Evolutionary conservation across 495 filamentous ascomycete genomes (phyloP).

Genomic region (Aspergillus sparsus): DNA sequence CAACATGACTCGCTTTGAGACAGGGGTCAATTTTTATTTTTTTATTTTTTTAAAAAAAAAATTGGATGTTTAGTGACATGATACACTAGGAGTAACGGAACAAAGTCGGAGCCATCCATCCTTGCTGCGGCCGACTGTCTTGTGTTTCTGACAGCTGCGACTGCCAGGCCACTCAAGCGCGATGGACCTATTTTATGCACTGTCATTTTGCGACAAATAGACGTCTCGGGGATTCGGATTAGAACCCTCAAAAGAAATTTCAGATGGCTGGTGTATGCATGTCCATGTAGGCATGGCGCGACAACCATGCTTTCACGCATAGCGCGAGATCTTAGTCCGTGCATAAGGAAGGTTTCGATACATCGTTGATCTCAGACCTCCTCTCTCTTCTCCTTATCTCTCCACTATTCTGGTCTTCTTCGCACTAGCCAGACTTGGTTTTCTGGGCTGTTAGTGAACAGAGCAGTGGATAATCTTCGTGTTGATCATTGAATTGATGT

Average conservation of each 20-base stretch:
- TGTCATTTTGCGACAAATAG: neutral
- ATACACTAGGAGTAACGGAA: neutral
- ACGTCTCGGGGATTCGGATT: neutral
- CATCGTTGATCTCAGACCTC: conserved; percentile 9
- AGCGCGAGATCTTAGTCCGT: conserved; percentile 8
- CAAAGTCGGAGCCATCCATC: neutral
- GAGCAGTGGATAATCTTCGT: conserved; percentile 9
- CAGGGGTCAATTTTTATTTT: neutral
- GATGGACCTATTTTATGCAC: conserved; percentile 12
- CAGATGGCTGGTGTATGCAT: neutral
- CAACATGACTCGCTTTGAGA: neutral
- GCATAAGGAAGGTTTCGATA: conserved; percentile 15
- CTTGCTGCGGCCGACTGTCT: neutral
- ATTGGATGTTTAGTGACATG: too few species aligned
- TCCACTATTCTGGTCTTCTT: neutral
- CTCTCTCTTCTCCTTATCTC: conserved; percentile 2
- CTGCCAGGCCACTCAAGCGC: conserved; percentile 10
- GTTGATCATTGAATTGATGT: conserved; percentile 20
- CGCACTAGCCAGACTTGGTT: conserved; percentile 12
- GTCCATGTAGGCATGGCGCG: conserved; percentile 5
- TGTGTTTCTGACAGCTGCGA: conserved; percentile 11
- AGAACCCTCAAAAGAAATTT: neutral
- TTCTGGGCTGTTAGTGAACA: neutral
- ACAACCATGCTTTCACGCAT: conserved; percentile 9
- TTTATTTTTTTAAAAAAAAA: too few species aligned